Percentiles rank a stretch among this genome's conserved stretches.
Evolutionary conservation across 2,329 filamentous ascomycete species (phyloP).

Genomic region (Macrophomina tecta): DNA sequence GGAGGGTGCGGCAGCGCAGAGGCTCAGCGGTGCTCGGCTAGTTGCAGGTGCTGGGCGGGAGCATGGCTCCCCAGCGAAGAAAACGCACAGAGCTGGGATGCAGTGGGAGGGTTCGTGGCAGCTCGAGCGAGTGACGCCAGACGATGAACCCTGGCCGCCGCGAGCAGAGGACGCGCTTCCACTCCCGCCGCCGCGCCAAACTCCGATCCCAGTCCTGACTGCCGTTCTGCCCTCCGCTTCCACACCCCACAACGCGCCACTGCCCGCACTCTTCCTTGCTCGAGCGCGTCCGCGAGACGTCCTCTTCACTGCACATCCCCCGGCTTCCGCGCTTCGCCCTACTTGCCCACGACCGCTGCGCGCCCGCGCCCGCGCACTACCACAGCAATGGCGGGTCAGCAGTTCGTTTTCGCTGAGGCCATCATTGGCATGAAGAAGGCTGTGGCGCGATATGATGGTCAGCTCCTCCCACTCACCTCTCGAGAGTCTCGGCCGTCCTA

Average conservation of each 20-base stretch:
- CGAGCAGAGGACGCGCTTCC: not conserved
- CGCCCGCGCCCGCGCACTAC: constrained; percentile 10
- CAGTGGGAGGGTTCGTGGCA: not conserved
- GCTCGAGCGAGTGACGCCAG: constrained; percentile 21
- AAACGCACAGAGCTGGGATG: constrained; percentile 8
- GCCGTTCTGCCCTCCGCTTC: constrained; percentile 23
- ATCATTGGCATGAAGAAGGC: constrained; percentile 48
- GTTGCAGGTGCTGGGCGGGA: constrained; percentile 18
- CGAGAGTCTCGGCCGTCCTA: constrained; percentile 51
- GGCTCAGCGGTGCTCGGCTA: constrained; percentile 10
- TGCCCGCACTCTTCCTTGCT: not conserved
- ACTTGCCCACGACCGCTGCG: not conserved
- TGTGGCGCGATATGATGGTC: constrained; percentile 27
- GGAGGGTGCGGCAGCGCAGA: not conserved
- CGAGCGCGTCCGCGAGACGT: constrained; percentile 1
- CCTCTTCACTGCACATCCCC: not conserved
- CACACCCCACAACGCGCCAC: constrained; percentile 8
- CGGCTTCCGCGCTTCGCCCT: not conserved
- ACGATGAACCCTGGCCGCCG: constrained; percentile 17
- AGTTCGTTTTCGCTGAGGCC: constrained; percentile 48
- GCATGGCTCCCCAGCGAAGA: constrained; percentile 21
- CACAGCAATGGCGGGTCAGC: constrained; percentile 45
- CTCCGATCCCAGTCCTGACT: constrained; percentile 8
- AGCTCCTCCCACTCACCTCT: constrained; percentile 10
- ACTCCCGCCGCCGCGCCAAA: constrained; percentile 18